Percentiles rank a stretch among this genome's conserved stretches.
These are phyloP conservation scores for Rhodotorula babjevae DNA, from an alignment of 768 basidiomycete species.

Conservation along the genomic window DNA sequence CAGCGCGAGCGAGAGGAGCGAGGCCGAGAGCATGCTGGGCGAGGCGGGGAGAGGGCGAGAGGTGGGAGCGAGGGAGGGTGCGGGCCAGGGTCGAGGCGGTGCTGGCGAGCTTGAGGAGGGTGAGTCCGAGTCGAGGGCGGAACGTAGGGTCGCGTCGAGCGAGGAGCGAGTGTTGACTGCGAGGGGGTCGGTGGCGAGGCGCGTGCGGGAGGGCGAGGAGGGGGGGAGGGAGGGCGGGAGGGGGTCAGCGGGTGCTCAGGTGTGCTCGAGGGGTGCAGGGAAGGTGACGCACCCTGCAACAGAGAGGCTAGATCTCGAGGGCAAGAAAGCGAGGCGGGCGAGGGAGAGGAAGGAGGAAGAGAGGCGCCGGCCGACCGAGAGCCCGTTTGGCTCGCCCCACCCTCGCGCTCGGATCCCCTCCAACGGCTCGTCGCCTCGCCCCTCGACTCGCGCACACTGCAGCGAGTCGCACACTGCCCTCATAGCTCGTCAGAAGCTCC, in stretches of 20 bases:
- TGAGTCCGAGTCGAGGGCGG: background rate
- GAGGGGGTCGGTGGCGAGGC: too few species aligned
- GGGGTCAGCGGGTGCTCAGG: background rate
- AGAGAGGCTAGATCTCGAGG: background rate
- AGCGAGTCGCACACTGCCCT: too few species aligned
- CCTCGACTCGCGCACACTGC: too few species aligned
- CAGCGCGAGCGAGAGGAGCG: background rate
- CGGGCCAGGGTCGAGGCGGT: background rate
- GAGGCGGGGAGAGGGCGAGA: background rate
- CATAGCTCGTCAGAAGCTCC: too few species aligned
- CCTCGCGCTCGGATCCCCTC: background rate
- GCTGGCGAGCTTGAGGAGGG: background rate
- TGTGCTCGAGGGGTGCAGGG: too few species aligned
- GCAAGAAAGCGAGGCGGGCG: background rate
- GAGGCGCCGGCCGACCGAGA: background rate
- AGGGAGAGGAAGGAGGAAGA: conserved; percentile 1
- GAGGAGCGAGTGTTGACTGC: background rate
- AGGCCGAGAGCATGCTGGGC: background rate
- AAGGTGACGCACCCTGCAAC: background rate
- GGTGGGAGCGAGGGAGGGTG: background rate
- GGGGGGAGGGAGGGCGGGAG: background rate
- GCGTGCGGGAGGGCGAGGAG: background rate
- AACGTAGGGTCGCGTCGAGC: background rate
- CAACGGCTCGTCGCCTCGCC: background rate
- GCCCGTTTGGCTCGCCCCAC: background rate